A percentile compares a stretch with the other conserved stretches of the same genome.
phyloP scores from a whole-genome alignment of 345 rosid genomes.

The Microthlaspi erraticum region DNA sequence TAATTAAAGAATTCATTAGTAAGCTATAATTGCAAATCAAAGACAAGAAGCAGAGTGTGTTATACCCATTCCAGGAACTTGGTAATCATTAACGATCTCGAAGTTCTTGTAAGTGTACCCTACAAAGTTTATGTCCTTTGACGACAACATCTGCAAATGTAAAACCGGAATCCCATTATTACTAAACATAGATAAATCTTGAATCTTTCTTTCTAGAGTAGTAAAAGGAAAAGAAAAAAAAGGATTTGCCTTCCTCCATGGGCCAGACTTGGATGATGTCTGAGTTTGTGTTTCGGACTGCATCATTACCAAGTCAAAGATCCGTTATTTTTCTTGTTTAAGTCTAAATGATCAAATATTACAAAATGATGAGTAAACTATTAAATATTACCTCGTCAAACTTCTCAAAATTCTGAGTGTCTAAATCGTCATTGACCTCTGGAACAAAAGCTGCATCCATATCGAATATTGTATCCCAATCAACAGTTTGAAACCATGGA shows the following conservation, averaged over 20 bases:
- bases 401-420: slow-evolving; percentile 96
- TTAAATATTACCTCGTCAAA: slow-evolving; percentile 74
- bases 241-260: slow-evolving; percentile 84
- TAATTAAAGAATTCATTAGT: slow-evolving; percentile 10
- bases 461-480: slow-evolving; percentile 83
- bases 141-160: slow-evolving; percentile 72
- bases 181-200: background rate
- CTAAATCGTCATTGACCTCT: slow-evolving; percentile 90
- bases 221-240: background rate
- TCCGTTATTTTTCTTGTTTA: too few relatives aligned
- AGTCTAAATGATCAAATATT: too few relatives aligned
- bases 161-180: background rate
- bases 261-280: slow-evolving; percentile 63
- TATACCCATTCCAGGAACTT: slow-evolving; percentile 94
- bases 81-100: slow-evolving; percentile 87
- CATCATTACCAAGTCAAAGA: slow-evolving; percentile 33
- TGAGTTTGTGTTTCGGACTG: slow-evolving; percentile 57
- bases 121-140: slow-evolving; percentile 81
- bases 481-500: slow-evolving; percentile 74
- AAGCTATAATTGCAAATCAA: slow-evolving; percentile 1
- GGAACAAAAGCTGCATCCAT: slow-evolving; percentile 98
- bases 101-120: slow-evolving; percentile 93
- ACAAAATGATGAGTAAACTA: slow-evolving; percentile 6
- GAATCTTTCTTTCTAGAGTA: slow-evolving; percentile 4
- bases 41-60: slow-evolving; percentile 24